Evolutionary conservation across 805 yeast species (phyloP).

Genomic region (Wickerhamiella cacticola): DNA sequence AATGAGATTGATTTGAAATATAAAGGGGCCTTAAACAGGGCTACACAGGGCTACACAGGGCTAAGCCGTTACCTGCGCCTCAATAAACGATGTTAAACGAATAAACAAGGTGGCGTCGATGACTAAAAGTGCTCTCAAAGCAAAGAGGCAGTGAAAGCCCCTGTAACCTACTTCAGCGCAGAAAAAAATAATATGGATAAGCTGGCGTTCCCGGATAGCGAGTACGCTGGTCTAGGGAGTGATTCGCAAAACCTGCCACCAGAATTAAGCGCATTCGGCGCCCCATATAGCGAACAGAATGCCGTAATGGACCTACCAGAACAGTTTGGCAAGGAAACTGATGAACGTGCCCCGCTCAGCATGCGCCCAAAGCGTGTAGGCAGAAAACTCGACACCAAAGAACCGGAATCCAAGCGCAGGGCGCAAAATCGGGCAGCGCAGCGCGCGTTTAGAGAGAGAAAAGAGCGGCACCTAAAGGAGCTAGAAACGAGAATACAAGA

Average conservation of each 20-base stretch:
- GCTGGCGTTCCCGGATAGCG: background rate
- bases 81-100: too few relatives aligned
- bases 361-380: conserved; percentile 13
- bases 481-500: conserved; percentile 63
- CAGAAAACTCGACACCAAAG: conserved; percentile 54
- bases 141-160: too few relatives aligned
- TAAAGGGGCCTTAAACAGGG: too few relatives aligned
- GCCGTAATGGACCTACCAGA: background rate
- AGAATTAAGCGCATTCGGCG: background rate
- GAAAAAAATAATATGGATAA: background rate
- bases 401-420: conserved; percentile 78
- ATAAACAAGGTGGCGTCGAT: background rate
- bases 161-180: background rate
- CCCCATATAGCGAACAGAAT: background rate
- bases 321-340: background rate
- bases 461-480: conserved; percentile 75
- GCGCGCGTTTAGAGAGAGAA: conserved; percentile 89
- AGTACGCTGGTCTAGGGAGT: background rate
- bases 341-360: conserved; percentile 10
- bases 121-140: too few relatives aligned
- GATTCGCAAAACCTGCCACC: background rate
- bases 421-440: conserved; percentile 99
- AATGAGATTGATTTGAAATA: background rate
- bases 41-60: too few relatives aligned
- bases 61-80: too few relatives aligned